Percentiles rank a stretch among this genome's conserved stretches.
Evolutionary conservation across 257 asterid genomes (phyloP).

Genomic region (Przewalskia tangutica): DNA sequence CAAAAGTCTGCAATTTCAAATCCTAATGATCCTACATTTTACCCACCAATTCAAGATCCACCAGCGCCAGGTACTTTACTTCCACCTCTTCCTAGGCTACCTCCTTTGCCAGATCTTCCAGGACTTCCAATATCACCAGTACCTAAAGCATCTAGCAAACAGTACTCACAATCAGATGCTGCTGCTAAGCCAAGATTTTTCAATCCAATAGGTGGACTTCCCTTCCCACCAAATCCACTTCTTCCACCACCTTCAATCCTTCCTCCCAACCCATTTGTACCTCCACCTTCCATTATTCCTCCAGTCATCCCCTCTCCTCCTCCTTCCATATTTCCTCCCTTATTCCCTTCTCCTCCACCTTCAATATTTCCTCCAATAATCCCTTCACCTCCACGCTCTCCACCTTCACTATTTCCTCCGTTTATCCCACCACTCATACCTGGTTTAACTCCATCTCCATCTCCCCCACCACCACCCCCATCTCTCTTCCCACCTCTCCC

Average conservation of each 20-base stretch:
- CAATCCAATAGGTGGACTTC: slow-evolving; percentile 11
- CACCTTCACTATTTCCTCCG: slow-evolving; percentile 18
- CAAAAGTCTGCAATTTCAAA: slow-evolving; percentile 17
- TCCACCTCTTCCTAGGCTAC: slow-evolving; percentile 32
- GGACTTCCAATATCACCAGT: slow-evolving; percentile 38
- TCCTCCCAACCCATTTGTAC: slow-evolving; percentile 36
- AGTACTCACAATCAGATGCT: slow-evolving; percentile 4
- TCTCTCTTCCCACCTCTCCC: slow-evolving; percentile 40
- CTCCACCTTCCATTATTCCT: slow-evolving; percentile 43
- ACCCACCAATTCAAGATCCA: slow-evolving; percentile 20
- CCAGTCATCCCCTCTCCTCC: slow-evolving; percentile 33
- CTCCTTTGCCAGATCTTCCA: slow-evolving; percentile 50
- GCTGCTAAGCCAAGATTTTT: slow-evolving; percentile 3
- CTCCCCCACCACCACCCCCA: slow-evolving; percentile 38
- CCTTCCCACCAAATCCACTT: slow-evolving; percentile 34
- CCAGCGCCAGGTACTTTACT: slow-evolving; percentile 20
- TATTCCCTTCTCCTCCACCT: slow-evolving; percentile 41
- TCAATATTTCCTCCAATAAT: slow-evolving; percentile 41
- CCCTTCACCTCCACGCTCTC: slow-evolving; percentile 35
- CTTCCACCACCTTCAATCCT: slow-evolving; percentile 20
- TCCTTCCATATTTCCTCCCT: slow-evolving; percentile 32
- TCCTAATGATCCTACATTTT: slow-evolving; percentile 24
- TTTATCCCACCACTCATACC: slow-evolving; percentile 32
- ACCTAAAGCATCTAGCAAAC: slow-evolving; percentile 9
- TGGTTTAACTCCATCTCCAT: slow-evolving; percentile 40